Conservation (phyloP, 768 basidiomycete genomes). For the Nidularia pulvinata region DNA sequence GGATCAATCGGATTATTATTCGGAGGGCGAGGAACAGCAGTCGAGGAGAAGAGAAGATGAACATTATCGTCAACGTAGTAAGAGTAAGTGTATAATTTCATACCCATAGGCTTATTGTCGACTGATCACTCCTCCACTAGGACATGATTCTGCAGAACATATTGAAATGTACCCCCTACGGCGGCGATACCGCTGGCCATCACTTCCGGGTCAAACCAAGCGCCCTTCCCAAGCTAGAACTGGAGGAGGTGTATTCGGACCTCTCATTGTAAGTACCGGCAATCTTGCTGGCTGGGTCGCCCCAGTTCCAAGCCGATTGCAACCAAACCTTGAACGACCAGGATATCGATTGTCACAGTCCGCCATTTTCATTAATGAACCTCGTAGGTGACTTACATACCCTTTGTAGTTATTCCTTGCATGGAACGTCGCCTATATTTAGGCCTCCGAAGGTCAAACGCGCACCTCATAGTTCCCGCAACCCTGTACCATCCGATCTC, state of each 20-base stretch:
- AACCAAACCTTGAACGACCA: constrained; percentile 59
- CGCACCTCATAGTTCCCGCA: not conserved
- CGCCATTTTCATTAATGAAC: not conserved
- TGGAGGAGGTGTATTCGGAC: constrained; percentile 65
- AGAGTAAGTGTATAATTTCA: no score
- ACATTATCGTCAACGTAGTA: no score
- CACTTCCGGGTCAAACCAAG: constrained; percentile 1
- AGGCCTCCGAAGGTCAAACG: no score
- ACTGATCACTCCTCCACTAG: no score
- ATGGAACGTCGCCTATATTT: not conserved
- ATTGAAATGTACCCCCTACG: not conserved
- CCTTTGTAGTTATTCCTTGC: constrained; percentile 18
- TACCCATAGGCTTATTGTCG: no score
- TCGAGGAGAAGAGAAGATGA: not conserved
- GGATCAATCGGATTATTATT: no score
- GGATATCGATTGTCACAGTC: constrained; percentile 70
- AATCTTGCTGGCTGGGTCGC: constrained; percentile 63
- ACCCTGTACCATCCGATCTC: no score
- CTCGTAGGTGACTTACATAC: not conserved
- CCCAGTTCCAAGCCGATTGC: constrained; percentile 41
- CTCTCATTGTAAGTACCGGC: constrained; percentile 70
- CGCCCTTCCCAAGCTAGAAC: constrained; percentile 43
- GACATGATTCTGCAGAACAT: no score
- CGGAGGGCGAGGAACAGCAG: not conserved
- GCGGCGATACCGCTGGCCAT: constrained; percentile 7